These are phyloP conservation scores for Trichophyton rubrum DNA, from an alignment of 2,329 filamentous ascomycete genomes.

Conservation along the genomic window DNA sequence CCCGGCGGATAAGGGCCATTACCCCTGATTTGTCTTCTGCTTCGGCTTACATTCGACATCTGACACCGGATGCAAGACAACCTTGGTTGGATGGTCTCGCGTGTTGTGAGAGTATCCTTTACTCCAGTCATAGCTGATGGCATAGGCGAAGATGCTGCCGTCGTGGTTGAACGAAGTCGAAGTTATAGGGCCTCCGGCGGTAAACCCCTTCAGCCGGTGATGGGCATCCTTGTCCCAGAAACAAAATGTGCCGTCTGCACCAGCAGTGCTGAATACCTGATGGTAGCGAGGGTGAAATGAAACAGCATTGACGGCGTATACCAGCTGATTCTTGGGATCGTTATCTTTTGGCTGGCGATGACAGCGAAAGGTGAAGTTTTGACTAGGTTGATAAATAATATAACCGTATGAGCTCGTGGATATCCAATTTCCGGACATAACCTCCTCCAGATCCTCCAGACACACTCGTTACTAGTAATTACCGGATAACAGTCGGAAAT, in stretches of 20 bases:
- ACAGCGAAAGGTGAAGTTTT: constrained; percentile 98
- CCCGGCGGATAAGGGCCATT: not conserved
- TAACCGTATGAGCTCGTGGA: too few species aligned
- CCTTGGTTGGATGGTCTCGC: constrained; percentile 55
- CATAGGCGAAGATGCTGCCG: constrained; percentile 78
- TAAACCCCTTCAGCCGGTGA: constrained; percentile 78
- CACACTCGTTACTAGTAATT: too few species aligned
- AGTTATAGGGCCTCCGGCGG: constrained; percentile 78
- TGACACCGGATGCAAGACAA: constrained; percentile 65
- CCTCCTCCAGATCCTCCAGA: too few species aligned
- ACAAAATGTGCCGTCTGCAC: constrained; percentile 79
- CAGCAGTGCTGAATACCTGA: constrained; percentile 84
- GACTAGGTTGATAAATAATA: constrained; percentile 37
- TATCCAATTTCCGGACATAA: too few species aligned
- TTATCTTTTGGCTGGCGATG: constrained; percentile 65
- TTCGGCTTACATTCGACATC: not conserved
- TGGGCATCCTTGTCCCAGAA: constrained; percentile 76
- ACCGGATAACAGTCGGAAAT: too few species aligned
- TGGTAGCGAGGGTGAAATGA: constrained; percentile 93
- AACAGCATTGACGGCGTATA: constrained; percentile 92
- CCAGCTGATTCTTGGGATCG: constrained; percentile 61
- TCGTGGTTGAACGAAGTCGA: constrained; percentile 77
- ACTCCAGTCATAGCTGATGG: constrained; percentile 93
- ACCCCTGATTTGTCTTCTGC: not conserved
- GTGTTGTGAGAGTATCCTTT: constrained; percentile 85